These are phyloP conservation scores for Skeletonema tropicum DNA, from an alignment of 108 stramenopile genomes.

Conservation along the genomic window DNA sequence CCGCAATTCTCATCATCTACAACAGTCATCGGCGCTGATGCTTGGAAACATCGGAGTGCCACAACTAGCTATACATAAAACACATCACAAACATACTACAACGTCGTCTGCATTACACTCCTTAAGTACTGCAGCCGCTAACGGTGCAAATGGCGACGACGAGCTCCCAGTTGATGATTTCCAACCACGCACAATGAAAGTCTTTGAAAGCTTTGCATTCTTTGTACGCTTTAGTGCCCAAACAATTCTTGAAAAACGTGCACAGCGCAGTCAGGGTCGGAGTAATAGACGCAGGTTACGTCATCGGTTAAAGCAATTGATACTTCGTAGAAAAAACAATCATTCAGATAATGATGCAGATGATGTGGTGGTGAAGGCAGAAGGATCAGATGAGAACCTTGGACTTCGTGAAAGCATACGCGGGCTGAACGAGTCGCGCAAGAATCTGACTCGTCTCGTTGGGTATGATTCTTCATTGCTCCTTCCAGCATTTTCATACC, in stretches of 20 bases:
- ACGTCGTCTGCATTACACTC: neutral
- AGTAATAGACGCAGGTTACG: constrained; percentile 27
- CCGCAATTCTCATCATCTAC: neutral
- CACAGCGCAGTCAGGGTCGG: constrained; percentile 1
- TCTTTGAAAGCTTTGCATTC: constrained; percentile 40
- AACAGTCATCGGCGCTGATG: neutral
- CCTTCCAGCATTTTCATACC: constrained; percentile 71
- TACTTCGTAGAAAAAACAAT: constrained; percentile 2
- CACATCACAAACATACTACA: neutral
- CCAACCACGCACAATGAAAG: constrained; percentile 45
- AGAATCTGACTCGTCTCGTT: constrained; percentile 71
- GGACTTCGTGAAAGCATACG: constrained; percentile 35
- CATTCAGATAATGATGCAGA: neutral
- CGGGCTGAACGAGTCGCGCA: constrained; percentile 73
- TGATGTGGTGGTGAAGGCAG: neutral
- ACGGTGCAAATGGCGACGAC: neutral
- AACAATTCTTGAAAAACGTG: constrained; percentile 35
- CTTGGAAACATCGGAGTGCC: neutral
- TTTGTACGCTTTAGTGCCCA: constrained; percentile 31
- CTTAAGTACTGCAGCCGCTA: neutral
- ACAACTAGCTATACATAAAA: neutral
- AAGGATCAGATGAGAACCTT: constrained; percentile 15
- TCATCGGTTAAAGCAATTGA: constrained; percentile 20
- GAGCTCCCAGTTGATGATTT: constrained; percentile 15
- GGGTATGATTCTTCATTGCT: constrained; percentile 75